Evolutionary conservation across 169 alveolate species (phyloP).

Genomic region (Eimeria mitis): DNA sequence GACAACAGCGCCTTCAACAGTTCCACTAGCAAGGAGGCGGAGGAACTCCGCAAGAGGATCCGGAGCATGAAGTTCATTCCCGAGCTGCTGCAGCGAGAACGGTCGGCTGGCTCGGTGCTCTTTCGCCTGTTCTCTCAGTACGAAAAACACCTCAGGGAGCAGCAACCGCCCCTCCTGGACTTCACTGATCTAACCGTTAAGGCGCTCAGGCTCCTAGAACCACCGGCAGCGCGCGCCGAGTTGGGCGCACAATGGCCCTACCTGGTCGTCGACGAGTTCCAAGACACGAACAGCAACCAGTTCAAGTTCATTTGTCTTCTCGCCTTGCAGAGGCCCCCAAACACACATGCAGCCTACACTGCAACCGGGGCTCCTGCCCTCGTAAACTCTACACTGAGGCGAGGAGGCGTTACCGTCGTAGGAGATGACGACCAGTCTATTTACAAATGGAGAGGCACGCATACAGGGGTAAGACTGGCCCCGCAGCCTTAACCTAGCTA

Average conservation of each 20-base stretch:
- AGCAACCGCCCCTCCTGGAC: conserved; percentile 86
- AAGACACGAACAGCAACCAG: conserved; percentile 89
- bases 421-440: conserved; percentile 93
- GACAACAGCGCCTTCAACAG: background rate
- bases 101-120: conserved; percentile 59
- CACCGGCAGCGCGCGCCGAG: conserved; percentile 68
- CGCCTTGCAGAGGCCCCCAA: conserved; percentile 26
- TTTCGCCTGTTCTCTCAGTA: conserved; percentile 60
- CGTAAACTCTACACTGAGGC: background rate
- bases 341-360: background rate
- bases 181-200: conserved; percentile 83
- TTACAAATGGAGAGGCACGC: conserved; percentile 90
- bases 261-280: conserved; percentile 90
- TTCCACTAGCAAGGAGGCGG: conserved; percentile 53
- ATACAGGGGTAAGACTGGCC: conserved; percentile 81
- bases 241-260: conserved; percentile 84
- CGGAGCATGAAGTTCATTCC: conserved; percentile 49
- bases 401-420: conserved; percentile 86
- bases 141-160: conserved; percentile 68
- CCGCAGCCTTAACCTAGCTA: background rate
- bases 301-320: conserved; percentile 82
- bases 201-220: conserved; percentile 82
- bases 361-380: background rate
- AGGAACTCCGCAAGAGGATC: conserved; percentile 61
- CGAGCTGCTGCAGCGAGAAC: conserved; percentile 67